Base-by-base conservation (phyloP, 768 basidiomycete genomes). In the Mycena crocata region DNA sequence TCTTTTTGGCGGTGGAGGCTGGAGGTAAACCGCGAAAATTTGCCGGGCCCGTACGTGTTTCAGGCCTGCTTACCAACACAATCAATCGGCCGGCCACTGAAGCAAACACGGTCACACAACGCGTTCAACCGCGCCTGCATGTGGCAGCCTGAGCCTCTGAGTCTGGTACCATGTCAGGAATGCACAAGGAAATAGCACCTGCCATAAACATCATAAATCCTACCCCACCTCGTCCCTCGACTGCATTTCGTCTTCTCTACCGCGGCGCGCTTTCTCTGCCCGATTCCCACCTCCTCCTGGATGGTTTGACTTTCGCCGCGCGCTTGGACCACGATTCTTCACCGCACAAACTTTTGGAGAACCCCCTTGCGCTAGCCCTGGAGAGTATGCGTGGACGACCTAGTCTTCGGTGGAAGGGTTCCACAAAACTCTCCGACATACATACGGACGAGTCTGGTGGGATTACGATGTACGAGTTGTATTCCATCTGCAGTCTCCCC, bases 341-440 rank as follows among this genome's bases (percentile, higher is more conserved):
- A 48, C 76, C 78, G 19, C 64, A 73, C 26, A 81, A 82, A 21
- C 79, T 94, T 17, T 82, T 93, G 24, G 81, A 90, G 66, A 92
- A 90, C 68, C 88, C 89, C 0, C 80, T 93, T 15, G 90, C 93
- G 5, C 77, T 93, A 24, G 89, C 91, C 0, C 75, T 94, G 55
- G 93, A 93, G 77, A 92, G 88, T 76, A 93, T 94, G 91, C 91
- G 92, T 40, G 90, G 91, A 21, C 78, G 91, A 23, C 90, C 89
- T 1, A 85, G 85, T 28, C 77, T 94, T 23, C 82, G 86, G 37
- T 84, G 91, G 64, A 79, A 87, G 52, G 90, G 87, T 3, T 81
- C 82, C 0, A 83, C 86, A 21, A 81, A 79, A 31, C 75, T 92
- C 40, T 74, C 80, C 39, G 86, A 90, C 56, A 73, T 92, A 0